phyloP scores from a whole-genome alignment of 2,329 filamentous ascomycete species.

The Epichloe sp. region DNA sequence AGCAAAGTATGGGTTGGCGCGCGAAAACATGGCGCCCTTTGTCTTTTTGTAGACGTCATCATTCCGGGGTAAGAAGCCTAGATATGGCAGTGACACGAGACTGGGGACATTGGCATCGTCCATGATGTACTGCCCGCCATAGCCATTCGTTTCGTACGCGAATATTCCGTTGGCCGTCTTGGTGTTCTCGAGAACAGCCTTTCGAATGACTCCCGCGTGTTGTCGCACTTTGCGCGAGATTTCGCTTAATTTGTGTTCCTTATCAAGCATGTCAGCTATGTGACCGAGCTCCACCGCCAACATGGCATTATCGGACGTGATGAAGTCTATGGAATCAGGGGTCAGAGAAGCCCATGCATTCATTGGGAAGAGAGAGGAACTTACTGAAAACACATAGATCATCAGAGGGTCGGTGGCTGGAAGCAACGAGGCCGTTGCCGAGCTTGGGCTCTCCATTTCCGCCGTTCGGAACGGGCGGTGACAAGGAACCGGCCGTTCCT shows the following conservation, averaged over 20 bases:
- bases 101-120: slow-evolving; percentile 61
- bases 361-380: neutral
- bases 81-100: slow-evolving; percentile 50
- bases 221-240: slow-evolving; percentile 33
- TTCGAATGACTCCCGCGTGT: slow-evolving; percentile 45
- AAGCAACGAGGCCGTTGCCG: slow-evolving; percentile 63
- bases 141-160: slow-evolving; percentile 66
- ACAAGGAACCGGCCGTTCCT: slow-evolving; percentile 13
- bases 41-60: slow-evolving; percentile 67
- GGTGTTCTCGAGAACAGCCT: slow-evolving; percentile 48
- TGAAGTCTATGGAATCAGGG: slow-evolving; percentile 27
- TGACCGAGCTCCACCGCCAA: slow-evolving; percentile 39
- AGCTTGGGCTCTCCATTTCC: slow-evolving; percentile 69
- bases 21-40: slow-evolving; percentile 60
- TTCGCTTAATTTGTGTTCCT: slow-evolving; percentile 56
- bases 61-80: slow-evolving; percentile 43
- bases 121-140: slow-evolving; percentile 53
- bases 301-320: slow-evolving; percentile 23
- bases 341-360: neutral
- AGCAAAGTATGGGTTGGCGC: slow-evolving; percentile 64
- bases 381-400: slow-evolving; percentile 58
- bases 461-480: slow-evolving; percentile 40
- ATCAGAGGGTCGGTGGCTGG: slow-evolving; percentile 72
- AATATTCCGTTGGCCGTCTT: slow-evolving; percentile 45
- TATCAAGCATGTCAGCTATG: slow-evolving; percentile 49